A percentile compares a stretch with the other conserved stretches of the same genome.
Evolutionary conservation across 148 eudicot species (phyloP).

Genomic region (Linanthus parryae): DNA sequence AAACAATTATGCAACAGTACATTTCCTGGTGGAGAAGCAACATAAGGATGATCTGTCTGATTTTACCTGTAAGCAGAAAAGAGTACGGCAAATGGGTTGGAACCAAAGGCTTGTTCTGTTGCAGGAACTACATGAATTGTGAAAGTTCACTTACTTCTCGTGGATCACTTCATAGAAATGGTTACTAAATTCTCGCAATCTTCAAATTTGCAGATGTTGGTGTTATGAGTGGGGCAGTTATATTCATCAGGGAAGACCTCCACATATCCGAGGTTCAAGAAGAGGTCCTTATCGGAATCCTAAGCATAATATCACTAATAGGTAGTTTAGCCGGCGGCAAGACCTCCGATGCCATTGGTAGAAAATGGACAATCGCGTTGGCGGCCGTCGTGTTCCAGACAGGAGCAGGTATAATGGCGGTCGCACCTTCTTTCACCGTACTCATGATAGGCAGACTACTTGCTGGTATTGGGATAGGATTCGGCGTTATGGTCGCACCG

Average conservation of each 20-base stretch:
- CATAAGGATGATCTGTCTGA: too few relatives aligned
- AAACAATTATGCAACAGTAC: too few relatives aligned
- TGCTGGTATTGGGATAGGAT: constrained; percentile 83
- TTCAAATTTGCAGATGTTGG: constrained; percentile 56
- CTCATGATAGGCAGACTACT: constrained; percentile 65
- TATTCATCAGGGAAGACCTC: constrained; percentile 69
- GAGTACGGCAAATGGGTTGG: too few relatives aligned
- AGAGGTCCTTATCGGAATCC: constrained; percentile 72
- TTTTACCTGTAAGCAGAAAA: too few relatives aligned
- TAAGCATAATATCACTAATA: constrained; percentile 70
- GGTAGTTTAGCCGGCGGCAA: constrained; percentile 82
- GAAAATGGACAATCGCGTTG: constrained; percentile 95
- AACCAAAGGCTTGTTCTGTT: too few relatives aligned
- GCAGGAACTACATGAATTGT: too few relatives aligned
- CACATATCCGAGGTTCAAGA: constrained; percentile 66
- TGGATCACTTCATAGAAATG: too few relatives aligned
- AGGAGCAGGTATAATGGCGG: constrained; percentile 71
- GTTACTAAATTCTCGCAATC: background rate
- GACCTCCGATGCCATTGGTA: constrained; percentile 81
- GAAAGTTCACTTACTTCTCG: too few relatives aligned
- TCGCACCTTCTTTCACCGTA: constrained; percentile 55
- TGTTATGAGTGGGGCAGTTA: constrained; percentile 88
- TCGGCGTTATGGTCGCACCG: constrained; percentile 80
- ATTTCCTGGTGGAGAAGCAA: too few relatives aligned
- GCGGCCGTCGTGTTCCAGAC: constrained; percentile 66